Evolutionary conservation across 1,284 basidiomycete species (phyloP).

Genomic region (Blastosporella zonata): DNA sequence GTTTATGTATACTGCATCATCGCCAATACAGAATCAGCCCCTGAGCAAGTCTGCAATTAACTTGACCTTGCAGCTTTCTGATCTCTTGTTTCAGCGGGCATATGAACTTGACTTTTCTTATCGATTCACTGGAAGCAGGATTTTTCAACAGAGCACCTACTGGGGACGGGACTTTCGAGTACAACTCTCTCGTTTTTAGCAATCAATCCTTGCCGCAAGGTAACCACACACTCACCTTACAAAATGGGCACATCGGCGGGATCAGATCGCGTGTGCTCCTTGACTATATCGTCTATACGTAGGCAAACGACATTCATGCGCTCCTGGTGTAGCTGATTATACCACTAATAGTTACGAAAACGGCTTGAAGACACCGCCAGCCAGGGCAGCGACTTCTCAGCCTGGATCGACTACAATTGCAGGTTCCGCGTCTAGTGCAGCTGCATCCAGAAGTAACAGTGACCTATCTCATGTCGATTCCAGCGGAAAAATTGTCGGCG

Average conservation of each 20-base stretch:
- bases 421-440: not conserved
- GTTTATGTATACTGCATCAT: conserved; percentile 31
- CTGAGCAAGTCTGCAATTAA: conserved; percentile 15
- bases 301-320: not conserved
- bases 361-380: not conserved
- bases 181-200: conserved; percentile 25
- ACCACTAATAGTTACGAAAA: conserved; percentile 16
- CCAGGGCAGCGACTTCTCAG: not conserved
- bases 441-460: not conserved
- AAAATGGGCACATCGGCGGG: conserved; percentile 27
- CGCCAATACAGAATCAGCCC: conserved; percentile 9
- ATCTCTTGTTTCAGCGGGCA: conserved; percentile 7
- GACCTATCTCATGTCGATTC: conserved; percentile 2
- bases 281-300: conserved; percentile 36
- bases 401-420: not conserved
- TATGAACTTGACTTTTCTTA: conserved; percentile 27
- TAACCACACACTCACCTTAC: conserved; percentile 31
- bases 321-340: not conserved
- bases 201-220: conserved; percentile 19
- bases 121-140: conserved; percentile 23
- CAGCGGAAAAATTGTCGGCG: conserved; percentile 25
- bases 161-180: conserved; percentile 12
- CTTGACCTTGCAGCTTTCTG: conserved; percentile 3
- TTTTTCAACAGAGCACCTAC: conserved; percentile 16
- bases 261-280: conserved; percentile 27